These are phyloP conservation scores for Suillus alpinus DNA, from an alignment of 768 basidiomycete genomes.

Conservation along the genomic window DNA sequence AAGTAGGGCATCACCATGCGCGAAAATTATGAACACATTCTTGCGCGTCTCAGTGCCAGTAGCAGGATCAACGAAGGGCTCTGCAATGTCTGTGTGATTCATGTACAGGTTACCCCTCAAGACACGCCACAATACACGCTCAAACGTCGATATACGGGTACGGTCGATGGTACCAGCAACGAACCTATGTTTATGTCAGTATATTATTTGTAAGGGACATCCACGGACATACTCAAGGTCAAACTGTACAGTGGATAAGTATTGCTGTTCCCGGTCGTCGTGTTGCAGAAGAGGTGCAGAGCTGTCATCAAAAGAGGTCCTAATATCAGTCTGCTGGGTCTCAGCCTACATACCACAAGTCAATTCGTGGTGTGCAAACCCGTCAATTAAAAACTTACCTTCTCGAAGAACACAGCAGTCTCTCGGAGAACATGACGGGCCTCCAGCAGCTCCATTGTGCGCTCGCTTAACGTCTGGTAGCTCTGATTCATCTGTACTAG, in stretches of 20 bases:
- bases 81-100: constrained; percentile 95
- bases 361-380: constrained; percentile 7
- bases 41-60: constrained; percentile 86
- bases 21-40: constrained; percentile 99
- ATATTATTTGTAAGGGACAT: background rate
- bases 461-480: constrained; percentile 84
- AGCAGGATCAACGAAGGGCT: constrained; percentile 86
- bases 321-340: constrained; percentile 72
- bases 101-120: constrained; percentile 97
- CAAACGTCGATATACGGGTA: constrained; percentile 86
- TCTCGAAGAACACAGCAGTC: constrained; percentile 94
- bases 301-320: constrained; percentile 89
- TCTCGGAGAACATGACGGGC: constrained; percentile 92
- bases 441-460: constrained; percentile 84
- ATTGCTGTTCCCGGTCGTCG: constrained; percentile 78
- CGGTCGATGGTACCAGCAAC: constrained; percentile 97
- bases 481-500: constrained; percentile 89
- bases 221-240: constrained; percentile 75
- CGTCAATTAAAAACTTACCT: constrained; percentile 41
- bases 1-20: constrained; percentile 88
- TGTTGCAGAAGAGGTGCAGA: constrained; percentile 88
- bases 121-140: constrained; percentile 97
- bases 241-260: constrained; percentile 55
- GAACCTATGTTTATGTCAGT: constrained; percentile 51
- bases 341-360: constrained; percentile 55